These are phyloP conservation scores for Strobilomyces dryophilus DNA, from an alignment of 768 basidiomycete genomes.

Conservation along the genomic window DNA sequence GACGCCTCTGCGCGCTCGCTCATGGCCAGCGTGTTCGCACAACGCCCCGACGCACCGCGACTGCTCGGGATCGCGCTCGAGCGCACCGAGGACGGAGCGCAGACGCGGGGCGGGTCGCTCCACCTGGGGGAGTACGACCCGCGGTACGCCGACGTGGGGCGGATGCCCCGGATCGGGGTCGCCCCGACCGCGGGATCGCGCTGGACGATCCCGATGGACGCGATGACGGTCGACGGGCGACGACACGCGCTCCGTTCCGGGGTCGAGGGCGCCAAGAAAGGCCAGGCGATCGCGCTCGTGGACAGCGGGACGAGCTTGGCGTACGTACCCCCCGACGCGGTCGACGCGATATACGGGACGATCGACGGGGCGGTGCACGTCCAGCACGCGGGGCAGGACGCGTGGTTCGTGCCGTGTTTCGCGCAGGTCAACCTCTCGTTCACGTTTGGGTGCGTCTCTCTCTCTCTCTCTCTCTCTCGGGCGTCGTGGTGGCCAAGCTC, in stretches of 20 bases:
- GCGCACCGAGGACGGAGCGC: slow-evolving; percentile 37
- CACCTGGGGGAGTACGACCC: slow-evolving; percentile 41
- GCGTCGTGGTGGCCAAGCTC: no score
- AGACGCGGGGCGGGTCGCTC: slow-evolving; percentile 40
- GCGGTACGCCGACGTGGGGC: slow-evolving; percentile 27
- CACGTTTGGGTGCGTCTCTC: slow-evolving; percentile 12
- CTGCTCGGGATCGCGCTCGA: slow-evolving; percentile 42
- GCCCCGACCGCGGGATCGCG: slow-evolving; percentile 32
- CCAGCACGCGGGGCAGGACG: slow-evolving; percentile 23
- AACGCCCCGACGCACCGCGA: slow-evolving; percentile 32
- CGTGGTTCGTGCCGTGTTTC: slow-evolving; percentile 37
- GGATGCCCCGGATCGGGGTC: slow-evolving; percentile 31
- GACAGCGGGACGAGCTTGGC: slow-evolving; percentile 43
- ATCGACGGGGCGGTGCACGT: slow-evolving; percentile 35
- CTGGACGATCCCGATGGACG: slow-evolving; percentile 42
- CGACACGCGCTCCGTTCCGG: slow-evolving; percentile 27
- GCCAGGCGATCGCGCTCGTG: slow-evolving; percentile 34
- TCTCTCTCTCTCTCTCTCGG: no score
- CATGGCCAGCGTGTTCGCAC: slow-evolving; percentile 38
- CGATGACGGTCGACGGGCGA: slow-evolving; percentile 33
- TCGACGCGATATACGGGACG: slow-evolving; percentile 37
- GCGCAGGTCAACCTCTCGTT: slow-evolving; percentile 29
- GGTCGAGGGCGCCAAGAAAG: slow-evolving; percentile 28
- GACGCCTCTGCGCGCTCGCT: slow-evolving; percentile 24
- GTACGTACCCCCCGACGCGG: slow-evolving; percentile 31